Evolutionary conservation across 441 rosid species (phyloP).

Genomic region (Breynia disticha): DNA sequence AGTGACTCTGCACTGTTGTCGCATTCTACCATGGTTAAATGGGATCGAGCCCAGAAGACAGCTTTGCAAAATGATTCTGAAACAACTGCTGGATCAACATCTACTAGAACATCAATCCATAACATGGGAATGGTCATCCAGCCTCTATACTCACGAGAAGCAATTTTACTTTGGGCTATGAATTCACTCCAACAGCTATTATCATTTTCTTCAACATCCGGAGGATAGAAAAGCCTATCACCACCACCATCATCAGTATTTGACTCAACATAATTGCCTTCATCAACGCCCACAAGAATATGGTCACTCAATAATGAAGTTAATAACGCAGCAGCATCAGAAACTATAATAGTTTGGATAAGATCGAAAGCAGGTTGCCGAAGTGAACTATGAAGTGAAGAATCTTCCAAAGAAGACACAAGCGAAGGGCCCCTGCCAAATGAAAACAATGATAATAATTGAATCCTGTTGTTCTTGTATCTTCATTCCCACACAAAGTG

Average conservation of each 20-base stretch:
- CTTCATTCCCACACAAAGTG: not conserved
- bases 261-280: constrained; percentile 24
- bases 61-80: constrained; percentile 80
- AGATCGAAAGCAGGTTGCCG: constrained; percentile 97
- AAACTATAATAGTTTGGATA: constrained; percentile 65
- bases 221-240: constrained; percentile 27
- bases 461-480: constrained; percentile 11
- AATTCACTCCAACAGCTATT: constrained; percentile 64
- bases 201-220: constrained; percentile 40
- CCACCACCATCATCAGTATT: constrained; percentile 38
- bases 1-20: constrained; percentile 57
- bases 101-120: constrained; percentile 82
- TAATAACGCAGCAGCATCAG: constrained; percentile 84
- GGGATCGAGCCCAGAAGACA: constrained; percentile 94
- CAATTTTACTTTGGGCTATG: constrained; percentile 49
- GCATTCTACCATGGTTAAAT: constrained; percentile 70
- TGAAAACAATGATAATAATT: constrained; percentile 16
- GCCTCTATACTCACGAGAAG: constrained; percentile 49
- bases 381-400: constrained; percentile 82
- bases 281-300: constrained; percentile 18
- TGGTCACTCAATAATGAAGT: constrained; percentile 40
- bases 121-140: constrained; percentile 98
- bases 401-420: constrained; percentile 77
- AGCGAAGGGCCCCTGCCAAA: constrained; percentile 91
- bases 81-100: constrained; percentile 49